Conservation (phyloP, 768 basidiomycete genomes). For the Lyophyllum shimeji region DNA sequence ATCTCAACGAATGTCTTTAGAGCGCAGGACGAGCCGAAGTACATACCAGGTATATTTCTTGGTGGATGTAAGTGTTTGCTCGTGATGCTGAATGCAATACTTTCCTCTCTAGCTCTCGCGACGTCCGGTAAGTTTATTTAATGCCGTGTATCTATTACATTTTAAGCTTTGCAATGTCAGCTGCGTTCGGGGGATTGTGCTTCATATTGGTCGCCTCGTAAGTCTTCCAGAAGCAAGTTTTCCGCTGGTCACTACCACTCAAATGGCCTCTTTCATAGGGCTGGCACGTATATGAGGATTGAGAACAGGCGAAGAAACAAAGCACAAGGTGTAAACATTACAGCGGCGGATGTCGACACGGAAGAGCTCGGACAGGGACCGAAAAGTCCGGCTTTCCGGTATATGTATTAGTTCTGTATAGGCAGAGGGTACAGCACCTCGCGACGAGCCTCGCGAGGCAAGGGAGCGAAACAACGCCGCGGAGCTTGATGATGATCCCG, state of each 20-base stretch:
- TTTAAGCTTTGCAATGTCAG: conserved; percentile 20
- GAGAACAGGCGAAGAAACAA: conserved; percentile 47
- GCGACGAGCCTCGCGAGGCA: no score
- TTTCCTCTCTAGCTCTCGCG: conserved; percentile 31
- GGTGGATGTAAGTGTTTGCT: neutral
- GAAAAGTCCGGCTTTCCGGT: conserved; percentile 41
- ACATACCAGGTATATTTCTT: conserved; percentile 38
- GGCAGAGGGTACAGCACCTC: no score
- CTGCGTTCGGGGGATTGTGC: conserved; percentile 47
- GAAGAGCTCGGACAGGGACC: conserved; percentile 42
- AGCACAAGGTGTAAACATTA: conserved; percentile 37
- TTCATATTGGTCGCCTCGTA: conserved; percentile 40
- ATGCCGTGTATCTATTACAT: neutral
- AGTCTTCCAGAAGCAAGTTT: conserved; percentile 5
- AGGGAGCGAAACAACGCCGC: no score
- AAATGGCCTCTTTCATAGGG: conserved; percentile 19
- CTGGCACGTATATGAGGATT: conserved; percentile 48
- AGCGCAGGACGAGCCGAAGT: conserved; percentile 48
- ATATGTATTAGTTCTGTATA: conserved; percentile 39
- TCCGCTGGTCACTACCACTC: neutral
- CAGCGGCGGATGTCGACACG: conserved; percentile 45
- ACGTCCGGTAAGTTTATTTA: conserved; percentile 36
- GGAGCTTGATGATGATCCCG: no score
- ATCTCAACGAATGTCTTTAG: conserved; percentile 54
- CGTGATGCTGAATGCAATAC: neutral